Evolutionary conservation across 495 filamentous ascomycete species (phyloP).

Genomic region (Neurospora discreta): DNA sequence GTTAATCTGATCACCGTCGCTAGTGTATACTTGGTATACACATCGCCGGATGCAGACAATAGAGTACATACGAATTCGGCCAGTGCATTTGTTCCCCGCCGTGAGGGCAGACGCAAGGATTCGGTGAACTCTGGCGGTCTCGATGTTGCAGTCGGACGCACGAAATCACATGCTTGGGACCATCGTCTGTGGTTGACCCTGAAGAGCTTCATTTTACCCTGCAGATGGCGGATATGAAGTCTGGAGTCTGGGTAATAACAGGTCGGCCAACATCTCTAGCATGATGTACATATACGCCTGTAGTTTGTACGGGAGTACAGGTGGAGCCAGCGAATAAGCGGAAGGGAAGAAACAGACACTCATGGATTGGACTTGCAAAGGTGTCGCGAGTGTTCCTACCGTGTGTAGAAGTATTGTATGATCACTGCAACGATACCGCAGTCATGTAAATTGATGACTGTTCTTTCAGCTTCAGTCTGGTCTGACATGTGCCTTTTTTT

Average conservation of each 20-base stretch:
- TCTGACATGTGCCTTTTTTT: too few species aligned
- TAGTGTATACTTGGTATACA: neutral
- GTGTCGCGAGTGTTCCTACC: neutral
- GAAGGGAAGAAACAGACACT: neutral
- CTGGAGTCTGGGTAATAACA: neutral
- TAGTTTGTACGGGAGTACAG: neutral
- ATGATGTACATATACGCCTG: neutral
- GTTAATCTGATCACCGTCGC: neutral
- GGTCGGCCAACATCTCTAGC: neutral
- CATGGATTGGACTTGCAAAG: neutral
- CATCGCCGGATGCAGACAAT: neutral
- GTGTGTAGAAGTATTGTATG: neutral
- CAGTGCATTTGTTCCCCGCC: neutral
- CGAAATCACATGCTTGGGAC: neutral
- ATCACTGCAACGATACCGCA: neutral
- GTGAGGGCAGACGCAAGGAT: neutral
- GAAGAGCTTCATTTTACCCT: neutral
- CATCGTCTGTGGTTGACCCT: neutral
- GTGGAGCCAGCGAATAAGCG: neutral
- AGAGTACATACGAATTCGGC: neutral
- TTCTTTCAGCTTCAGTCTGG: neutral
- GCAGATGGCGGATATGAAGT: neutral
- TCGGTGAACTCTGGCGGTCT: neutral
- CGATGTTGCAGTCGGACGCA: neutral
- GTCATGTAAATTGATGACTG: neutral